Base-by-base conservation (phyloP, 192 early-diverging fungal species). In the Coemansia sp. region DNA sequence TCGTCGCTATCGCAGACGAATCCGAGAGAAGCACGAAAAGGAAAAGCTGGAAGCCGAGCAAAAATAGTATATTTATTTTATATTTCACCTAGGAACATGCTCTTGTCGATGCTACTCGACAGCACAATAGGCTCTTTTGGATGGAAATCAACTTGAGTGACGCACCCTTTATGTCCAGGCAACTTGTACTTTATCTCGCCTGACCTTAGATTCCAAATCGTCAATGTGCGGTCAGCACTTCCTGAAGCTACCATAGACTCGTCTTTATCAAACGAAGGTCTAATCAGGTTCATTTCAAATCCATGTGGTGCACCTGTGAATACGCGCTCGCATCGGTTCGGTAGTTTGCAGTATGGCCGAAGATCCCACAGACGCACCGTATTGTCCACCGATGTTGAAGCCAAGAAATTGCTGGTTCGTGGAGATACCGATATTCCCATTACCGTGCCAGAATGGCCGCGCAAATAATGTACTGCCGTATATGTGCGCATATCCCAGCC, bases 351-450 rank as follows among this genome's bases (percentile, higher is more conserved):
- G 53, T 91, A 97, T 3, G 94, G 96, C 26, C 91, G 91, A 4
- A 97, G 82, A 72, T 99, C 93, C 96, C 96, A 99, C 28, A 94
- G 84, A 16, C 90, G 80, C 11, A 93, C 92, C 11, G 93, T 94
- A 68, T 95, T 96, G 72, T 99, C 97, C 86, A 97, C 90, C 4
- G 88, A 82, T 52, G 93, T 93, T 6, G 88, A 91, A 35, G 95
- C 61, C 20, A 99, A 74, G 52, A 84, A 80, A 40, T 82, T 82
- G 18, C 95, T 94, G 11, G 70, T 79, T 57, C 94, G 89, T 8
- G 93, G 91, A 26, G 88, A 89, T 14, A 96, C 50, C 11, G 84
- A 63, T 20, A 99, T 50, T 0, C 96, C 93, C 23, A 93, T 89
- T 49, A 98, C 80, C 1, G 92, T 94, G 73, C 96, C 95, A 14